Conservation (phyloP, 768 basidiomycete species). For the Dioszegia crocea region DNA sequence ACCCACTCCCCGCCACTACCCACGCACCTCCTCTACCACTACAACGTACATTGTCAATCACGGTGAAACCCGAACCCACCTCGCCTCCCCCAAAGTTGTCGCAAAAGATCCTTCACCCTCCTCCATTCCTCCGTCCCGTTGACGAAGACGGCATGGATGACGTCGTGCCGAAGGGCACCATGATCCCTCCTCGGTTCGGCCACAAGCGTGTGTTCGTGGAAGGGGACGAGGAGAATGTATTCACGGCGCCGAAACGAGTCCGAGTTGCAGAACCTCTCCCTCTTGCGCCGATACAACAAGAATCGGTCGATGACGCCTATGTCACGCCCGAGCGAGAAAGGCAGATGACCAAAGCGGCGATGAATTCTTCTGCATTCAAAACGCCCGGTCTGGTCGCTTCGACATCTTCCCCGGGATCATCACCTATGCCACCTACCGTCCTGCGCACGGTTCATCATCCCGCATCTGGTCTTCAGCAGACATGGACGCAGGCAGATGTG, state of each 20-base stretch:
- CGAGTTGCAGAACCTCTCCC: slow-evolving; percentile 28
- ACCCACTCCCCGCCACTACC: not conserved
- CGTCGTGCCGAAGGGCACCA: slow-evolving; percentile 11
- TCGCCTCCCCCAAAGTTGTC: not conserved
- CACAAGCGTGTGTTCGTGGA: slow-evolving; percentile 21
- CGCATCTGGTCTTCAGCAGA: slow-evolving; percentile 31
- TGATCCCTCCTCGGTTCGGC: slow-evolving; percentile 33
- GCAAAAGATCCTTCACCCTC: slow-evolving; percentile 4
- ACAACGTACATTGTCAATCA: not conserved
- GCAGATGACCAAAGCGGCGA: slow-evolving; percentile 15
- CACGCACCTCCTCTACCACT: not conserved
- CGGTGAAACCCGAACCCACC: not conserved
- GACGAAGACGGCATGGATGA: not conserved
- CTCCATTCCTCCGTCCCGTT: not conserved
- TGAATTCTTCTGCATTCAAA: slow-evolving; percentile 32
- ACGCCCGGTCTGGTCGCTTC: slow-evolving; percentile 41
- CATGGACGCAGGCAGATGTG: slow-evolving; percentile 39
- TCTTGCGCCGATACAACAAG: slow-evolving; percentile 28
- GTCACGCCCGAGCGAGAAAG: slow-evolving; percentile 31
- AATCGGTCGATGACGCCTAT: slow-evolving; percentile 25
- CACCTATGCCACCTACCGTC: slow-evolving; percentile 41
- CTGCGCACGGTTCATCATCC: slow-evolving; percentile 26
- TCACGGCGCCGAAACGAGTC: slow-evolving; percentile 27
- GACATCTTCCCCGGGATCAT: slow-evolving; percentile 40
- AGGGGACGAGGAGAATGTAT: slow-evolving; percentile 33